Conservation (phyloP, 176 grass and related monocot species). For the Oryza glaberrima region DNA sequence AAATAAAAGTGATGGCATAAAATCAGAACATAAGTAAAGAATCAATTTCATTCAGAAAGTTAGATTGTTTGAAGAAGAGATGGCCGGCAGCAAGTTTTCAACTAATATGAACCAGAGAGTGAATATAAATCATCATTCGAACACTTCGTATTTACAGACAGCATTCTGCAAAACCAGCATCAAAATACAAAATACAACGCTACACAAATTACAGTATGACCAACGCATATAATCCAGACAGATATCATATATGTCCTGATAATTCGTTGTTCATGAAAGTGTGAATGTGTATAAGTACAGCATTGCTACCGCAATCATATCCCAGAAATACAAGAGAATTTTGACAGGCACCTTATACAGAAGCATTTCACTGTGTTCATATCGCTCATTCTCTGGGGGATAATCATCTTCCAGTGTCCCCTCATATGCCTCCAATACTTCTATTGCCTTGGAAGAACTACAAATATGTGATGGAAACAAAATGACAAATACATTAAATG, state of each 20-base stretch:
- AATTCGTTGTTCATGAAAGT: constrained; percentile 12
- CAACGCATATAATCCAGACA: background rate
- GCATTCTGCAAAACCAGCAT: constrained; percentile 21
- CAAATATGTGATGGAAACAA: constrained; percentile 19
- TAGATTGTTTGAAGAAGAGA: constrained; percentile 29
- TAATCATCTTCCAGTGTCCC: constrained; percentile 98
- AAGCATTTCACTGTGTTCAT: constrained; percentile 99
- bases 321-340: constrained; percentile 33
- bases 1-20: constrained; percentile 18
- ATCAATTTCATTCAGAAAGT: background rate
- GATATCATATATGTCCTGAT: background rate
- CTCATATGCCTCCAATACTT: constrained; percentile 96
- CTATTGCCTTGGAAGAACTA: constrained; percentile 90
- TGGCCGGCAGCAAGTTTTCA: background rate
- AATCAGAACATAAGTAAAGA: background rate
- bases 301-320: background rate
- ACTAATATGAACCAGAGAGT: background rate
- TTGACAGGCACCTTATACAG: constrained; percentile 84
- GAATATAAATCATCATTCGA: constrained; percentile 13
- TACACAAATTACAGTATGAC: constrained; percentile 4
- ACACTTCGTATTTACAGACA: constrained; percentile 22
- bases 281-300: background rate
- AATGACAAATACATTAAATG: background rate
- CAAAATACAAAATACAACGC: constrained; percentile 19
- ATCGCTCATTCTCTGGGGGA: constrained; percentile 94